Percentiles rank a stretch among this genome's conserved stretches.
phyloP scores from a whole-genome alignment of 345 rosid species.

The Kernera saxatilis region DNA sequence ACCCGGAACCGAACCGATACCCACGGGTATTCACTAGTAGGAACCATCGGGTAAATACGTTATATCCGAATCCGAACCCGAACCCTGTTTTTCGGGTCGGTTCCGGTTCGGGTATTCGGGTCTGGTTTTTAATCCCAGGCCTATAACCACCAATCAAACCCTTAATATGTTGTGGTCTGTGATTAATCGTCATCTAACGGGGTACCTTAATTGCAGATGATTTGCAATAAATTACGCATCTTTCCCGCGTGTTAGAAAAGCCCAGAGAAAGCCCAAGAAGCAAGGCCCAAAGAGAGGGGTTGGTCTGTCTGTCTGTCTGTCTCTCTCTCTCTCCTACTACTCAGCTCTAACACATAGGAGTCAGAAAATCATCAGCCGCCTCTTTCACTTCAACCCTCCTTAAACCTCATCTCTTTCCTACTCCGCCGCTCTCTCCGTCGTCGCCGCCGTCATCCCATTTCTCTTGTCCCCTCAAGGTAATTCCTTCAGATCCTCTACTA shows the following conservation, averaged over 20 bases:
- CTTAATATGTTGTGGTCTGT: neutral
- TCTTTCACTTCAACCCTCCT: constrained; percentile 35
- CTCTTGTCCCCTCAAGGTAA: constrained; percentile 18
- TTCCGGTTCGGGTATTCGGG: too few species aligned
- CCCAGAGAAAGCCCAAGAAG: constrained; percentile 5
- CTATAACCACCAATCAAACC: neutral
- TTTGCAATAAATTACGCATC: neutral
- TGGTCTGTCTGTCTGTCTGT: neutral
- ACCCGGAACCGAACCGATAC: too few species aligned
- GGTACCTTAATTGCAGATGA: neutral
- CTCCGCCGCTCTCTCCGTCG: constrained; percentile 30
- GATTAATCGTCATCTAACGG: neutral
- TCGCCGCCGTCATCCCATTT: constrained; percentile 17
- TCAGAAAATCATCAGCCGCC: constrained; percentile 36
- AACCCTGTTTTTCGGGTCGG: too few species aligned
- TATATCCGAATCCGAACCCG: too few species aligned
- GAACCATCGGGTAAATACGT: too few species aligned
- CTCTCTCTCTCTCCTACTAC: neutral
- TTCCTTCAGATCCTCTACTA: constrained; percentile 8
- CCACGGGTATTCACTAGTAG: too few species aligned
- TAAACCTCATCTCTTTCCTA: constrained; percentile 34
- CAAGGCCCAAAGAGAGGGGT: constrained; percentile 1
- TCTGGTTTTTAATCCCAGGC: too few species aligned
- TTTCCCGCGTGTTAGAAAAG: constrained; percentile 2
- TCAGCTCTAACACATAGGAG: constrained; percentile 7